Conservation (phyloP, 108 stramenopile species). For the Parmales sp. region DNA sequence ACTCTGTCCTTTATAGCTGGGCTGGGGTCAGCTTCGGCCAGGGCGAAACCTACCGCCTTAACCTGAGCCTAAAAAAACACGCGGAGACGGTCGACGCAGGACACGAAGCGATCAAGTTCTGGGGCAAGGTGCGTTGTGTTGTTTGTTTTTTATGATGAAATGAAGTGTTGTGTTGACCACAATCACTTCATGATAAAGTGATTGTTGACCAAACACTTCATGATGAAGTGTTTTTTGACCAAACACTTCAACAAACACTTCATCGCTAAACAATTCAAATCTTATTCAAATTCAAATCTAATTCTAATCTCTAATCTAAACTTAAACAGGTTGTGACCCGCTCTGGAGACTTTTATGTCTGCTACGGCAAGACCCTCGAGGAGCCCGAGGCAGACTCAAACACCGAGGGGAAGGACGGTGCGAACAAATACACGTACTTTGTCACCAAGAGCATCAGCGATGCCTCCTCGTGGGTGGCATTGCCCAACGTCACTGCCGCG, state of each 20-base stretch:
- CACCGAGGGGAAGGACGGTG: slow-evolving; percentile 35
- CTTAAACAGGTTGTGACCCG: too few relatives aligned
- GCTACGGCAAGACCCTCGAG: slow-evolving; percentile 30
- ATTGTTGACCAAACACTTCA: too few relatives aligned
- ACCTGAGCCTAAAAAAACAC: slow-evolving; percentile 33
- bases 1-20: slow-evolving; percentile 30
- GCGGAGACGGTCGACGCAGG: slow-evolving; percentile 26
- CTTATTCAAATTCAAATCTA: too few relatives aligned
- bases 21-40: slow-evolving; percentile 36
- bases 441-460: slow-evolving; percentile 16
- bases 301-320: too few relatives aligned
- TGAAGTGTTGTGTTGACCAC: too few relatives aligned
- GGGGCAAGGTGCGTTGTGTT: slow-evolving; percentile 35
- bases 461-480: slow-evolving; percentile 28
- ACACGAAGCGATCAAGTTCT: slow-evolving; percentile 30
- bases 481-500: slow-evolving; percentile 33
- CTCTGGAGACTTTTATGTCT: slow-evolving; percentile 21
- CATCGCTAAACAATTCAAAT: too few relatives aligned
- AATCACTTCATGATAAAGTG: too few relatives aligned
- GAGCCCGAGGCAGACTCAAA: slow-evolving; percentile 22
- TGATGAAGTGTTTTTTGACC: too few relatives aligned
- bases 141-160: too few relatives aligned
- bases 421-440: slow-evolving; percentile 41
- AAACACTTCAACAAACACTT: too few relatives aligned
- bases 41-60: slow-evolving; percentile 28